Evolutionary conservation across 495 filamentous ascomycete genomes (phyloP).

Genomic region (Alectoria sarmentosa): DNA sequence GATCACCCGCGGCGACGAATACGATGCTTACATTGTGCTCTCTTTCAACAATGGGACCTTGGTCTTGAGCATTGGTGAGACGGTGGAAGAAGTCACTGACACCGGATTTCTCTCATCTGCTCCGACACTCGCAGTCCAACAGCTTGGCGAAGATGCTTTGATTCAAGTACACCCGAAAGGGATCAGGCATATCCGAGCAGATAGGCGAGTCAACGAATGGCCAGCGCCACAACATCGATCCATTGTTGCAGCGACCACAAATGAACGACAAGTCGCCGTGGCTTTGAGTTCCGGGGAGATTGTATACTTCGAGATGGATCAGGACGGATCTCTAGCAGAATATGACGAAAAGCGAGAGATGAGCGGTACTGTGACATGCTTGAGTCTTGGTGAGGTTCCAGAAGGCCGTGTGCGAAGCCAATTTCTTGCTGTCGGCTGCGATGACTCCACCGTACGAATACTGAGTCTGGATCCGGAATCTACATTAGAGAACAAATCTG

Average conservation of each 20-base stretch:
- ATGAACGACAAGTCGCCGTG: slow-evolving; percentile 86
- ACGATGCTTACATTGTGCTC: slow-evolving; percentile 71
- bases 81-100: slow-evolving; percentile 89
- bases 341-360: slow-evolving; percentile 94
- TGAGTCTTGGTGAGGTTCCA: slow-evolving; percentile 90
- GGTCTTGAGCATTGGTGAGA: slow-evolving; percentile 90
- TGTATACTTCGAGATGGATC: slow-evolving; percentile 95
- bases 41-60: slow-evolving; percentile 67
- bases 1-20: slow-evolving; percentile 71
- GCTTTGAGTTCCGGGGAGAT: slow-evolving; percentile 94
- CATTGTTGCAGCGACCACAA: slow-evolving; percentile 92
- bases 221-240: slow-evolving; percentile 85
- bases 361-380: slow-evolving; percentile 88
- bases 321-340: slow-evolving; percentile 82
- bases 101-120: slow-evolving; percentile 83
- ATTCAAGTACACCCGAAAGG: slow-evolving; percentile 94
- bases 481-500: slow-evolving; percentile 83
- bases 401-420: slow-evolving; percentile 78
- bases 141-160: slow-evolving; percentile 86
- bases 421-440: slow-evolving; percentile 92
- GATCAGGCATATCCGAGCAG: slow-evolving; percentile 78
- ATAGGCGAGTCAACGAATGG: slow-evolving; percentile 88
- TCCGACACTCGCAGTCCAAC: slow-evolving; percentile 84
- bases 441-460: slow-evolving; percentile 92
- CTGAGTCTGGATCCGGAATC: slow-evolving; percentile 84